phyloP scores from a whole-genome alignment of 805 yeast species.

The Yarrowia yakushimensis region DNA sequence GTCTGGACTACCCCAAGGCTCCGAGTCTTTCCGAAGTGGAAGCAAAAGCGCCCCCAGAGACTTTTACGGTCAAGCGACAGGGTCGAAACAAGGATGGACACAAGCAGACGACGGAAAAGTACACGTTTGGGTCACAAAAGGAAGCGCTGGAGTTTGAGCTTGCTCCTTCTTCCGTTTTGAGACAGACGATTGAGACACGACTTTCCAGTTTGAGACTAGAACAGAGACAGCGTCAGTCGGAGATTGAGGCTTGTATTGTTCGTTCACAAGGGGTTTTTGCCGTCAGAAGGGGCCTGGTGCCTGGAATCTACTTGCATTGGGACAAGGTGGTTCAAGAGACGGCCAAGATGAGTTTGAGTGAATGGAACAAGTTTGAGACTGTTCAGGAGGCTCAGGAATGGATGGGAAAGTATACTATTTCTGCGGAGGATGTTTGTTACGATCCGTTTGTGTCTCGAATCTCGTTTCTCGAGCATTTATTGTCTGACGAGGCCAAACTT shows the following conservation, averaged over 20 bases:
- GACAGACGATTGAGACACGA: neutral
- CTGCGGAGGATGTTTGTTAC: neutral
- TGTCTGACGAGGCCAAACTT: neutral
- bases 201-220: neutral
- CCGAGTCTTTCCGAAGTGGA: neutral
- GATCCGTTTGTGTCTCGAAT: neutral
- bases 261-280: neutral
- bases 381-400: neutral
- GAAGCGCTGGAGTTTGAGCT: neutral
- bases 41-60: neutral
- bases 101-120: neutral
- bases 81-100: neutral
- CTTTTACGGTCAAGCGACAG: neutral
- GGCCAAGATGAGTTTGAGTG: neutral
- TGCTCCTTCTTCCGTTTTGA: neutral
- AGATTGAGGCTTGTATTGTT: neutral
- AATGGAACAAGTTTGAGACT: neutral
- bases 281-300: neutral
- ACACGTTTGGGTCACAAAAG: neutral
- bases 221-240: neutral
- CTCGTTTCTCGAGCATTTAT: neutral
- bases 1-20: neutral
- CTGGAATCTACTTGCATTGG: slow-evolving; percentile 2
- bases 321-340: neutral
- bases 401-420: neutral